These are phyloP conservation scores for Puccinia brachypodii DNA, from an alignment of 1,284 basidiomycete species.

Conservation along the genomic window DNA sequence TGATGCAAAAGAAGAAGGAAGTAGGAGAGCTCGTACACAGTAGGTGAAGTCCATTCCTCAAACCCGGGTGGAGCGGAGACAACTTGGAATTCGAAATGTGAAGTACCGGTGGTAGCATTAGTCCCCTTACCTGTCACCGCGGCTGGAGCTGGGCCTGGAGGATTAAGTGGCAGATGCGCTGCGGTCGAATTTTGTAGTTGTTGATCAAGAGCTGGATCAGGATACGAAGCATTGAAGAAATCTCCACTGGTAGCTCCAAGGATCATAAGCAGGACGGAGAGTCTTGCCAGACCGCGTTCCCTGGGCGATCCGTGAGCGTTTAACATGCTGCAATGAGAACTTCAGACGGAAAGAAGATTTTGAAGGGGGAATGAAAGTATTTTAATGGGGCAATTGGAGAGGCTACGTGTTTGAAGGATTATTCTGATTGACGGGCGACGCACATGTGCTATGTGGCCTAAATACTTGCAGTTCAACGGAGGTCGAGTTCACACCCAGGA, in stretches of 20 bases:
- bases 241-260: background rate
- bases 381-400: background rate
- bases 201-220: background rate
- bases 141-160: background rate
- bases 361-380: background rate
- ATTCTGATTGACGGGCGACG: too few species aligned
- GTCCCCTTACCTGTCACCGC: background rate
- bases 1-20: background rate
- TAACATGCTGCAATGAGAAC: background rate
- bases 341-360: too few species aligned
- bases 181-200: too few species aligned
- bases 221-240: too few species aligned
- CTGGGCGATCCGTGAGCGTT: background rate
- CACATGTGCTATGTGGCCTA: too few species aligned
- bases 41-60: slow-evolving; percentile 43
- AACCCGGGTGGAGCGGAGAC: slow-evolving; percentile 29
- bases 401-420: too few species aligned
- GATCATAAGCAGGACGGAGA: slow-evolving; percentile 1
- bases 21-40: slow-evolving; percentile 25
- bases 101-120: background rate
- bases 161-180: background rate
- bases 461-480: too few species aligned
- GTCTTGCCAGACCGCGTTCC: background rate
- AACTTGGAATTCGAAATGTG: slow-evolving; percentile 33
- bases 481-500: too few species aligned